A percentile compares a stretch with the other conserved stretches of the same genome.
phyloP scores from a whole-genome alignment of 805 yeast genomes.

The Barnettozyma sp. region DNA sequence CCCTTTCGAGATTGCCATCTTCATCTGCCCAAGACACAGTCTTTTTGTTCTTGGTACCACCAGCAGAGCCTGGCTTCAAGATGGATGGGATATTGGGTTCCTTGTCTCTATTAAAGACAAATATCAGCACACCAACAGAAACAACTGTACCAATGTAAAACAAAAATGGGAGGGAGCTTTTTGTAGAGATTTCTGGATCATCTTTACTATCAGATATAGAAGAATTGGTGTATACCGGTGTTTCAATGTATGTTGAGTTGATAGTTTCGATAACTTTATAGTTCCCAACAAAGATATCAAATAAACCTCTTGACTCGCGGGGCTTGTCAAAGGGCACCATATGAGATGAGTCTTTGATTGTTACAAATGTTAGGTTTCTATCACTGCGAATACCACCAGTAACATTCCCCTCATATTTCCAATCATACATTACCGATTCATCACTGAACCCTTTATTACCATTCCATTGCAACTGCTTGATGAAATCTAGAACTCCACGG shows the following conservation, averaged over 20 bases:
- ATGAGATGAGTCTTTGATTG: constrained; percentile 73
- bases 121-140: constrained; percentile 16
- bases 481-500: constrained; percentile 62
- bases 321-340: constrained; percentile 90
- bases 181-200: constrained; percentile 8
- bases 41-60: constrained; percentile 18
- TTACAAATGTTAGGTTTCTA: constrained; percentile 69
- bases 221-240: constrained; percentile 19
- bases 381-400: constrained; percentile 47
- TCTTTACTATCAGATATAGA: constrained; percentile 10
- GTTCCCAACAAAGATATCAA: constrained; percentile 40
- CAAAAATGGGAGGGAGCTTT: constrained; percentile 21
- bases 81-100: constrained; percentile 18
- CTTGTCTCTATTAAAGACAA: constrained; percentile 15
- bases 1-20: constrained; percentile 16
- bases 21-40: constrained; percentile 35
- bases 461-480: constrained; percentile 58
- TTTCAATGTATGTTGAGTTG: constrained; percentile 17
- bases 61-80: constrained; percentile 14
- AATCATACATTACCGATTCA: constrained; percentile 28
- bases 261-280: constrained; percentile 14
- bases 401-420: constrained; percentile 38
- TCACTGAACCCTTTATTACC: constrained; percentile 36
- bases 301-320: constrained; percentile 57
- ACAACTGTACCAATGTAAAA: constrained; percentile 18